A percentile compares a stretch with the other conserved stretches of the same genome.
Conservation (phyloP, 2,329 filamentous ascomycete species). For the Cercospora sp. region DNA sequence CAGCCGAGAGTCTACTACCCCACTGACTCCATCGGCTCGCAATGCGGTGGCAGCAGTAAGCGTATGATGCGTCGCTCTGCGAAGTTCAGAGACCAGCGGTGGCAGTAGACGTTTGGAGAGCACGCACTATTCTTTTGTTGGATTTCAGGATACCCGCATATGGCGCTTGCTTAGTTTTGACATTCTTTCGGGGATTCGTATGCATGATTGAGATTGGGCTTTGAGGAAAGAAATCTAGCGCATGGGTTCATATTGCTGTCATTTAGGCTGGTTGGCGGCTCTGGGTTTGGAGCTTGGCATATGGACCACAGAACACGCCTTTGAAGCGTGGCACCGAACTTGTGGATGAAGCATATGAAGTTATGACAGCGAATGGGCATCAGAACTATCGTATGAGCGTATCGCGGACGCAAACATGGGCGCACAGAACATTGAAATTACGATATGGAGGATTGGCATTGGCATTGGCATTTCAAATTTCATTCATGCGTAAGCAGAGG, state of each 20-base stretch:
- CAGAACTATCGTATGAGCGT: neutral
- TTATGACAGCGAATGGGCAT: neutral
- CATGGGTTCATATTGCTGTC: neutral
- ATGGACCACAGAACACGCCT: neutral
- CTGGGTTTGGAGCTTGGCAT: neutral
- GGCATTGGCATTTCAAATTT: neutral
- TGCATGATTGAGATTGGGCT: neutral
- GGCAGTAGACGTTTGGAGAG: neutral
- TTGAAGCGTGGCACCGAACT: neutral
- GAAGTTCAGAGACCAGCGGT: neutral
- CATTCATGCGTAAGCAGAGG: neutral
- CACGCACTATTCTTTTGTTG: neutral
- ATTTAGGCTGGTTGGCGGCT: neutral
- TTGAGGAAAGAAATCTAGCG: neutral
- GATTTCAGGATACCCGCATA: neutral
- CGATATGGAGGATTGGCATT: neutral
- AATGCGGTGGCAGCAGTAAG: constrained; percentile 1
- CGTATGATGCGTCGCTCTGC: constrained; percentile 4
- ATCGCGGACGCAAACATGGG: neutral
- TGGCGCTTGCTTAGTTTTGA: neutral
- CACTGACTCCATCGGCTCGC: constrained; percentile 18
- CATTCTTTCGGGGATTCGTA: neutral
- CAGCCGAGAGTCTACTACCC: constrained; percentile 43
- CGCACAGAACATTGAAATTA: neutral
- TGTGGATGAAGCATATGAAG: neutral